Evolutionary conservation across 208 protist species (phyloP), one percentile per base, ranked within the genome.

Genomic region (Trypanosoma congolense): DNA sequence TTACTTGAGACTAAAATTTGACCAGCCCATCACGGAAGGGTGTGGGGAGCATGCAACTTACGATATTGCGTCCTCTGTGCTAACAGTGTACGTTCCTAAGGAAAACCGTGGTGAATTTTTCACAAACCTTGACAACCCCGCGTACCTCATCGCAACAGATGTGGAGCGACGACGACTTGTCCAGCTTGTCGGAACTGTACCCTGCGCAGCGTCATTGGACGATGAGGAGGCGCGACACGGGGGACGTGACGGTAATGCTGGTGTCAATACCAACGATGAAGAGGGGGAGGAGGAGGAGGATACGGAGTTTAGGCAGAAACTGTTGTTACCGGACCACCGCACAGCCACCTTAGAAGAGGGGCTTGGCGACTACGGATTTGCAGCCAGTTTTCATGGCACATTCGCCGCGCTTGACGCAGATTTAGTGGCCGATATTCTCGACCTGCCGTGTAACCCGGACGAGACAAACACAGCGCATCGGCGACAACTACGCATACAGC

Each of bases 51-150:
- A 71, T 2, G 85, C 84, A 4, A 80, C 82, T 18, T 97, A 88
- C 58, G 77, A 93, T 52, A 31, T 93, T 19, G 87, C 91, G 45
- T 71, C 49, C 12, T 80, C 85, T 45, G 56, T 69, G 4, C 53
- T 96, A 16, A 85, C 67, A 2, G 86, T 96, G 14, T 82, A 82
- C 65, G 50, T 96, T 12, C 89, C 89, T 0, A 97, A 97, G 65
- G 76, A 73, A n/a, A 59, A 56, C 14, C n/a, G 31, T 0, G 74
- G 77, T 0, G 73, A 91, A 51, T 31, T 44, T 10, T 97, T 96
- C 58, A 79, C 74, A 8, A 60, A 85, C 49, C 74, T 97, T 9
- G 85, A 96, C 60, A 92, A 93, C 67, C 75, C 83, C 2, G 82
- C 69, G 19, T 93, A 80, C 42, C 75, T 97, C 18, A 74, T 96